Evolutionary conservation across 495 filamentous ascomycete genomes (phyloP), one percentile per base, ranked within the genome.

Genomic region (Penicillium antarcticum): DNA sequence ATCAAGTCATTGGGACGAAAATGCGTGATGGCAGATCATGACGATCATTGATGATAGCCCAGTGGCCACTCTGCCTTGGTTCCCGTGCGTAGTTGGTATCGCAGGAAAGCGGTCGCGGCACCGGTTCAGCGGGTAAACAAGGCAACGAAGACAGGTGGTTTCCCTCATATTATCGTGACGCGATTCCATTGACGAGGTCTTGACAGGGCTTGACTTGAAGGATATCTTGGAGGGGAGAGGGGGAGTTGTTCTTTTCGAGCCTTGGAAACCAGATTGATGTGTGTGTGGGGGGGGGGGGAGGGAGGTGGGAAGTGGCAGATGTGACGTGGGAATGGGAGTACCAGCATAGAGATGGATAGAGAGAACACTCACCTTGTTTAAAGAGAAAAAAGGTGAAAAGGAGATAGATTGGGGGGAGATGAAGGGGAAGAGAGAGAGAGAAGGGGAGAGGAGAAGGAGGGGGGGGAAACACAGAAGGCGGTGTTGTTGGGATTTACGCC

Each of bases 401-500:
- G 44, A 57, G 40, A 33, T 47, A 48, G 38, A 57, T 50, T 49
- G 47, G 37, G 38, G 31, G 50, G 48, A 44, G 45, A 40, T 26
- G 50, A 44, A 49, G 17, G 24, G 38, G 45, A 26, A 45, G 36
- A 55, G 44, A 56, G 51, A 53, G 51, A 51, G 47, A 48, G 33
- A 45, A 45, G 48, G 52, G 53, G 52, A 51, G 51, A 62, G 64
- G 60, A 60, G 58, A 50, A 52, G 40, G 51, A 45, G 46, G 57
- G 54, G 62, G 62, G 63, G 47, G 56, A 48, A 51, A 60, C 54
- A 62, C 49, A 60, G 58, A 59, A 57, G 45, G 55, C 56, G 71
- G 62, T 70, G 65, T 63, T 72, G 66, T 71, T 70, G 71, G 62
- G 62, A 60, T 58, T 62, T 62, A 37, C 26, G 12, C 44, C 33